phyloP scores from a whole-genome alignment of 1,284 basidiomycete genomes.

The Neolentinus lepideus region DNA sequence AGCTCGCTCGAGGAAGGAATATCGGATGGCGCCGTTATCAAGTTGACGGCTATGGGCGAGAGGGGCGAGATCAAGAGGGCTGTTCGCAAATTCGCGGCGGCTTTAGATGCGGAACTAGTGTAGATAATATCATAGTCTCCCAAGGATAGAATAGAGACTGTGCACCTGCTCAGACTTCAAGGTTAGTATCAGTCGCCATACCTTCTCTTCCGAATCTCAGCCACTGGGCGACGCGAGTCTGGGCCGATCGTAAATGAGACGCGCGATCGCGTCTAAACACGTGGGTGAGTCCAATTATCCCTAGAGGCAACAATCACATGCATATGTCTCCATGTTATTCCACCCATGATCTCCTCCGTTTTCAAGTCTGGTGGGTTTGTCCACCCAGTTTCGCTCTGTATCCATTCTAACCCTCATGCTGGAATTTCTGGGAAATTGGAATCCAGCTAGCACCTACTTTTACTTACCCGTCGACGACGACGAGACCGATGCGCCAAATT shows the following conservation, averaged over 20 bases:
- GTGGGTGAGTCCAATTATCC: neutral
- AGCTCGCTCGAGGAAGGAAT: slow-evolving; percentile 28
- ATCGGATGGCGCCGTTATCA: slow-evolving; percentile 28
- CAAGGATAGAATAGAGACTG: neutral
- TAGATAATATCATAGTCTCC: slow-evolving; percentile 12
- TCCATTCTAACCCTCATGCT: neutral
- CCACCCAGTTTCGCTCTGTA: neutral
- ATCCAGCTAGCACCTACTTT: slow-evolving; percentile 48
- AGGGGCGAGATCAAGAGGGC: slow-evolving; percentile 67
- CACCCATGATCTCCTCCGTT: slow-evolving; percentile 51
- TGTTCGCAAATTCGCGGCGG: slow-evolving; percentile 48
- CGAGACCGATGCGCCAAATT: slow-evolving; percentile 33
- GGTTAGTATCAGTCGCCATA: neutral
- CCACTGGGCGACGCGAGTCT: neutral
- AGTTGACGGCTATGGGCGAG: slow-evolving; percentile 84
- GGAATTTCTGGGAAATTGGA: slow-evolving; percentile 3
- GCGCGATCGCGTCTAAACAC: neutral
- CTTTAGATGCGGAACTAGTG: slow-evolving; percentile 34
- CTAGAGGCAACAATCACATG: slow-evolving; percentile 18
- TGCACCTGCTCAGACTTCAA: neutral
- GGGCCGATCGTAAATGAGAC: neutral
- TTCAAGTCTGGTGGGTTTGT: slow-evolving; percentile 38
- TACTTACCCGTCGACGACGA: slow-evolving; percentile 53
- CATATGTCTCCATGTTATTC: slow-evolving; percentile 12
- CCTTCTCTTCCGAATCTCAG: neutral